Conservation (phyloP, 805 yeast genomes). For the Sugiyamaella valdiviana region DNA sequence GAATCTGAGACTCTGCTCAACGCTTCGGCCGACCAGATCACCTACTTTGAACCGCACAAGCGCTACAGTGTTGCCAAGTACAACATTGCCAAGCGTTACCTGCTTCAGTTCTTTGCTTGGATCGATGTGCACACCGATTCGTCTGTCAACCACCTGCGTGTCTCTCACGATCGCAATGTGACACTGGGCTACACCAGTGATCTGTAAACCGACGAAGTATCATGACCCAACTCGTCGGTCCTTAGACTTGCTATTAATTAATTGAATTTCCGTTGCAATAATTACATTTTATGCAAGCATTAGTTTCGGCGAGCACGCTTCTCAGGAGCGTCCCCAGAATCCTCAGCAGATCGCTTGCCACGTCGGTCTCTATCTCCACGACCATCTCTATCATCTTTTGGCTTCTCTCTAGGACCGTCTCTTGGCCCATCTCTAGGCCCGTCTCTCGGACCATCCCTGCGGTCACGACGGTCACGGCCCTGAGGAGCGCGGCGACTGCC, state of each 20-base stretch:
- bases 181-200: neutral
- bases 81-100: slow-evolving; percentile 1
- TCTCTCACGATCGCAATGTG: neutral
- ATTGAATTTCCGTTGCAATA: neutral
- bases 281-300: neutral
- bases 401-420: no score
- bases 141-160: neutral
- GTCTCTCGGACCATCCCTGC: neutral
- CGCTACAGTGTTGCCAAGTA: neutral
- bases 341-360: neutral
- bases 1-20: slow-evolving; percentile 1
- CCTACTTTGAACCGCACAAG: slow-evolving; percentile 8
- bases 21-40: slow-evolving; percentile 8
- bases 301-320: neutral
- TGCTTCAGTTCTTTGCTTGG: slow-evolving; percentile 3
- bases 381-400: no score
- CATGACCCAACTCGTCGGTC: no score
- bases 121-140: slow-evolving; percentile 1
- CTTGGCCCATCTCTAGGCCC: no score
- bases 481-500: neutral
- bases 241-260: neutral
- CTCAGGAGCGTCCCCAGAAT: neutral
- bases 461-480: neutral
- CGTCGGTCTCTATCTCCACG: neutral
- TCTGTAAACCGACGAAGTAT: neutral